A percentile compares a stretch with the other conserved stretches of the same genome.
phyloP scores from a whole-genome alignment of 148 eudicot species.

The Camellia japonica region DNA sequence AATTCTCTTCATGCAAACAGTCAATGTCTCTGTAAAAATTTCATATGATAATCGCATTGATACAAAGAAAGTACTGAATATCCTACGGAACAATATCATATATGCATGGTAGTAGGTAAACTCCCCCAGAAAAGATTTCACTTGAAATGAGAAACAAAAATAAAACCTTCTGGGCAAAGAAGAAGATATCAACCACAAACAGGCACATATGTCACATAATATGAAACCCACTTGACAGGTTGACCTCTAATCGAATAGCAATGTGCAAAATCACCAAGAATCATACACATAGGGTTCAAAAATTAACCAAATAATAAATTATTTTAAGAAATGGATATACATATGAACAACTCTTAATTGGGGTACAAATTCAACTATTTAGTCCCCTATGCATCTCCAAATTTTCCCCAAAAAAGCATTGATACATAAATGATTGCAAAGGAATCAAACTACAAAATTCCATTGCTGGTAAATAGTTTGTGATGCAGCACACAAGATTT shows the following conservation, averaged over 20 bases:
- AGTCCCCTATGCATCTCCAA: not conserved
- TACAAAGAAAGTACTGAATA: not conserved
- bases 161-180: not conserved
- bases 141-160: constrained; percentile 9
- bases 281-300: not conserved
- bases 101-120: not conserved
- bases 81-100: not conserved
- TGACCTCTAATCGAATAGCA: not conserved
- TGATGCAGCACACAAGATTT: not conserved
- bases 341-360: not conserved
- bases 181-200: not conserved
- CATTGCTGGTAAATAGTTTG: not conserved
- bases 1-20: constrained; percentile 10
- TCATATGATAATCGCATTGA: not conserved
- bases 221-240: not conserved
- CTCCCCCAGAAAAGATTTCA: not conserved
- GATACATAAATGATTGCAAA: not conserved
- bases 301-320: not conserved
- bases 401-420: not conserved
- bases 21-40: not conserved
- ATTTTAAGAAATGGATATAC: not conserved
- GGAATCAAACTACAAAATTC: not conserved
- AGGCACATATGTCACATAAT: not conserved
- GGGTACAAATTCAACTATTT: not conserved
- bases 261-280: constrained; percentile 1